Evolutionary conservation across 2,329 filamentous ascomycete species (phyloP).

Genomic region (Pestalotiopsis sp.): DNA sequence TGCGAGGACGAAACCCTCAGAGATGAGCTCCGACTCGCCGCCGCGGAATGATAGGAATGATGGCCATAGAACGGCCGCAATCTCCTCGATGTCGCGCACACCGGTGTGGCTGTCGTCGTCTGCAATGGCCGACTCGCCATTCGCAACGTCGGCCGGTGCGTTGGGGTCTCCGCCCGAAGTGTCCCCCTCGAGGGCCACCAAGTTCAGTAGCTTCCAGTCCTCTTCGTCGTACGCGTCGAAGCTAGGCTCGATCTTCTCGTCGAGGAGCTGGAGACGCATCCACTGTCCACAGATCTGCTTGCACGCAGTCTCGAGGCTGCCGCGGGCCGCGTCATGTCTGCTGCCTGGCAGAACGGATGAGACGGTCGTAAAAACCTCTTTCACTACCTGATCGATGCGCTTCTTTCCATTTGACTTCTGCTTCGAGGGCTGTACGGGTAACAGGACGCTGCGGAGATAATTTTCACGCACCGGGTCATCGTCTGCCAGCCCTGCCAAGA

Average conservation of each 20-base stretch:
- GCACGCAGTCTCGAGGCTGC: conserved; percentile 29
- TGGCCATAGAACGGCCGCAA: conserved; percentile 14
- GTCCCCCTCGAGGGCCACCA: not conserved
- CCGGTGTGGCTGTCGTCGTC: not conserved
- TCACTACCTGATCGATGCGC: conserved; percentile 33
- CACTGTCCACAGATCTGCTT: conserved; percentile 33
- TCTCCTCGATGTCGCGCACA: conserved; percentile 11
- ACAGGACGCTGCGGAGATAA: conserved; percentile 33
- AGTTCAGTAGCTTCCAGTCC: conserved; percentile 6
- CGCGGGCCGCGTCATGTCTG: conserved; percentile 34
- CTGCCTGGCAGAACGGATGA: conserved; percentile 34
- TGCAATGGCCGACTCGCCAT: conserved; percentile 5
- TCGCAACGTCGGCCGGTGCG: not conserved
- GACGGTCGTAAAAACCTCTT: conserved; percentile 36
- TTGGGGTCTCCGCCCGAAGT: not conserved
- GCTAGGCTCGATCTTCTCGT: conserved; percentile 36
- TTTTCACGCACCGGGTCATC: conserved; percentile 31
- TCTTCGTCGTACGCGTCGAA: conserved; percentile 14
- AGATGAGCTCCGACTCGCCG: conserved; percentile 14
- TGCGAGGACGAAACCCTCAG: conserved; percentile 14
- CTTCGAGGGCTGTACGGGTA: conserved; percentile 31
- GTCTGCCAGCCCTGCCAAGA: conserved; percentile 33
- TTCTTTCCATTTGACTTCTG: conserved; percentile 28
- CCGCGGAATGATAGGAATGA: conserved; percentile 13
- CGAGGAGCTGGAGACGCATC: conserved; percentile 33